Evolutionary conservation across 768 basidiomycete species (phyloP).

Genomic region (Boletus rubroflammeus): DNA sequence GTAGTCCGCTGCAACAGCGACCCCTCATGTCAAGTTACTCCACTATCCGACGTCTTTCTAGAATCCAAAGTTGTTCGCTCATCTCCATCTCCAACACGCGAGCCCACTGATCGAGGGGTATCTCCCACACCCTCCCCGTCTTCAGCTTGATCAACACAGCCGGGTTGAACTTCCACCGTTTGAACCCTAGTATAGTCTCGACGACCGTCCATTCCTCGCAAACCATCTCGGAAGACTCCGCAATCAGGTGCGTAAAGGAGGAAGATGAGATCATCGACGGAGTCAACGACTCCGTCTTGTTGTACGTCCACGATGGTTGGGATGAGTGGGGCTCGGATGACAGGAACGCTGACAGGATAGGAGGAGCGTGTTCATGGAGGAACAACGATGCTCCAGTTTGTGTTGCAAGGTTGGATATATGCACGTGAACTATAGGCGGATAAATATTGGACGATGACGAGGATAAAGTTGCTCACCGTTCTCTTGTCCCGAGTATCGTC

Average conservation of each 20-base stretch:
- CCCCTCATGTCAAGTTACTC: background rate
- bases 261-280: constrained; percentile 38
- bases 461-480: constrained; percentile 24
- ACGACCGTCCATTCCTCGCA: constrained; percentile 41
- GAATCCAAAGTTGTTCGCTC: constrained; percentile 46
- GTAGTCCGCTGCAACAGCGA: background rate
- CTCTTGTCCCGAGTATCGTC: constrained; percentile 35
- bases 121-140: constrained; percentile 20
- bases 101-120: constrained; percentile 23
- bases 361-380: constrained; percentile 62
- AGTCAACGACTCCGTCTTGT: constrained; percentile 74
- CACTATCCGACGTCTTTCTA: constrained; percentile 32
- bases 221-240: constrained; percentile 38
- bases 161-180: constrained; percentile 33
- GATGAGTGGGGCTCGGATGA: constrained; percentile 10
- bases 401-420: constrained; percentile 81
- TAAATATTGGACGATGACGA: background rate
- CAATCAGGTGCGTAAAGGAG: constrained; percentile 61
- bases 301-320: constrained; percentile 56
- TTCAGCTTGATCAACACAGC: constrained; percentile 16
- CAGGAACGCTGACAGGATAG: constrained; percentile 31
- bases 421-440: constrained; percentile 51
- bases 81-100: constrained; percentile 37
- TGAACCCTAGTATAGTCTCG: constrained; percentile 45
- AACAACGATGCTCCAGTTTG: constrained; percentile 92